A percentile compares a stretch with the other conserved stretches of the same genome.
Conservation (phyloP, 169 alveolate species). For the Cryptosporidium viatorum region DNA sequence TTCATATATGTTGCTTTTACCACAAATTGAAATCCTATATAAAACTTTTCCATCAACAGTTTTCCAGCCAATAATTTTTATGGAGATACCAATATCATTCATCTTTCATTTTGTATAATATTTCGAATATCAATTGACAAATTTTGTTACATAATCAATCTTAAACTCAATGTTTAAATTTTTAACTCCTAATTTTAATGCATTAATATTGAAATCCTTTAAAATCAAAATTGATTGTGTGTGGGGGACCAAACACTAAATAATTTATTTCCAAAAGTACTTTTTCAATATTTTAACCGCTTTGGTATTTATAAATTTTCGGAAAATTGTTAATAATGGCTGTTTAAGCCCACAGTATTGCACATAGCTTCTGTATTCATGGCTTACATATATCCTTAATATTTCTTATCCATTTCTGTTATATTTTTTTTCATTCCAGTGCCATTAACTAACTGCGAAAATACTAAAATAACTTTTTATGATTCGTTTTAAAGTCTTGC, state of each 20-base stretch:
- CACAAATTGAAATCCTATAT: constrained; percentile 25
- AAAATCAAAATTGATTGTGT: background rate
- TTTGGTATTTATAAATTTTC: background rate
- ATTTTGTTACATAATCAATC: background rate
- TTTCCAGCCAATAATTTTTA: constrained; percentile 47
- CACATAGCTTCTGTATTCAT: background rate
- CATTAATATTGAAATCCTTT: background rate
- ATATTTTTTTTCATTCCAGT: background rate
- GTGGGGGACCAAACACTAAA: background rate
- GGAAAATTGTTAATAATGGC: too few relatives aligned
- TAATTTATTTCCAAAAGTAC: background rate
- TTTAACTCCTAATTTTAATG: background rate
- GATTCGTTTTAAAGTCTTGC: too few relatives aligned
- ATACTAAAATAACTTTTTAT: background rate
- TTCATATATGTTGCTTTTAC: constrained; percentile 7
- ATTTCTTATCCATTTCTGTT: too few relatives aligned
- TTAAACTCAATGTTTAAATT: background rate
- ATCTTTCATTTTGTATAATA: constrained; percentile 12
- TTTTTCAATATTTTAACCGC: background rate
- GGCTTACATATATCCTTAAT: background rate
- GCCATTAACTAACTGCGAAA: background rate
- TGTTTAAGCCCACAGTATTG: background rate
- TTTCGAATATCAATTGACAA: background rate
- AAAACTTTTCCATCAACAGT: constrained; percentile 13
- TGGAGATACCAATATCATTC: constrained; percentile 15